Conservation (phyloP, 2,329 filamentous ascomycete species). For the Byssothecium circinans region DNA sequence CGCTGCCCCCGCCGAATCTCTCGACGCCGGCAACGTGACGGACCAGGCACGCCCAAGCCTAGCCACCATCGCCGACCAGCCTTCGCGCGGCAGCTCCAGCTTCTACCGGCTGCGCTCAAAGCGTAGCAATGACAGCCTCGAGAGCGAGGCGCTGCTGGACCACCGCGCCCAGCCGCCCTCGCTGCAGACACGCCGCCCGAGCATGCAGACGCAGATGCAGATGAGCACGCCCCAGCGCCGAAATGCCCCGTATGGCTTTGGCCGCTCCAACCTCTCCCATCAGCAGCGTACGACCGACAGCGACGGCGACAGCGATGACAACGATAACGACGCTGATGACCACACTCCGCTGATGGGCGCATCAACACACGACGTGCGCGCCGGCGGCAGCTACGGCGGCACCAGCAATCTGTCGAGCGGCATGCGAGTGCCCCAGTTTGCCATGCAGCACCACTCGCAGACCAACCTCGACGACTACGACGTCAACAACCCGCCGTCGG, state of each 20-base stretch:
- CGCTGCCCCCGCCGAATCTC: constrained; percentile 54
- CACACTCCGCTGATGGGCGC: constrained; percentile 57
- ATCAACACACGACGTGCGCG: constrained; percentile 41
- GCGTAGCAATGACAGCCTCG: constrained; percentile 80
- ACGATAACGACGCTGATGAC: constrained; percentile 52
- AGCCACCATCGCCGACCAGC: constrained; percentile 39
- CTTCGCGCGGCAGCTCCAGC: constrained; percentile 46
- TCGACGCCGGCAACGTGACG: constrained; percentile 57
- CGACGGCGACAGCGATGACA: constrained; percentile 22
- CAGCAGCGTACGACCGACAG: constrained; percentile 38
- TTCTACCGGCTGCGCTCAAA: constrained; percentile 62
- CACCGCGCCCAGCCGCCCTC: constrained; percentile 63
- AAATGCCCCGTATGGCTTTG: constrained; percentile 16
- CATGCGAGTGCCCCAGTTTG: constrained; percentile 30
- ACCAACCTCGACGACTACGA: constrained; percentile 53
- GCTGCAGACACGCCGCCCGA: constrained; percentile 47
- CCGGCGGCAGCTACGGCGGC: constrained; percentile 37
- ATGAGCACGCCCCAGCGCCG: constrained; percentile 28
- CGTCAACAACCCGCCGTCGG: constrained; percentile 67
- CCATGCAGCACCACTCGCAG: constrained; percentile 31
- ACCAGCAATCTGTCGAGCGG: constrained; percentile 33
- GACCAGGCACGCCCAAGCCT: constrained; percentile 56
- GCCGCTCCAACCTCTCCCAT: constrained; percentile 32
- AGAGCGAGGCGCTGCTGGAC: constrained; percentile 85
- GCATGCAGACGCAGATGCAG: constrained; percentile 44